Conservation (phyloP, 2,329 filamentous ascomycete species). For the Penicillium sp. region DNA sequence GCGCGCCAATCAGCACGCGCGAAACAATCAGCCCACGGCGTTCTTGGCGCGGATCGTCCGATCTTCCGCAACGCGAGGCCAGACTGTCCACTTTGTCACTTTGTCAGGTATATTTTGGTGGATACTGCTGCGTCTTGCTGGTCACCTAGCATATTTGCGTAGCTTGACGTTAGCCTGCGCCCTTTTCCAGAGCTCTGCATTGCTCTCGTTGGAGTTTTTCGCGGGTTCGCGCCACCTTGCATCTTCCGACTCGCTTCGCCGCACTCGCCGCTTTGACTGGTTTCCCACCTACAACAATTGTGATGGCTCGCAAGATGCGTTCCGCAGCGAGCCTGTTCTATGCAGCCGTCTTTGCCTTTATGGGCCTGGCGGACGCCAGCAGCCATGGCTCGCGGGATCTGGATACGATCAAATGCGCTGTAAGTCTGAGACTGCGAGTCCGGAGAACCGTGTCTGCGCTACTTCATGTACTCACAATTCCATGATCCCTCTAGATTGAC, state of each 20-base stretch:
- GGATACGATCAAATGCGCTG: conserved; percentile 51
- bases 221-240: conserved; percentile 7
- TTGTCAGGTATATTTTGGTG: not conserved
- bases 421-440: conserved; percentile 43
- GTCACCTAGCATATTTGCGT: too few relatives aligned
- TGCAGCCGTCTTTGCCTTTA: conserved; percentile 60
- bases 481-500: conserved; percentile 63
- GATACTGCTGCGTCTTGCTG: too few relatives aligned
- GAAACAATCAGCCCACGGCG: conserved; percentile 3
- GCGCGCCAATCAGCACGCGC: not conserved
- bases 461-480: conserved; percentile 4
- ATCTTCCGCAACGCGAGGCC: conserved; percentile 8
- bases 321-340: conserved; percentile 57
- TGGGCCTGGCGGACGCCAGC: conserved; percentile 49
- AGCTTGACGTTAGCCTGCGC: not conserved
- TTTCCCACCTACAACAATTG: conserved; percentile 1
- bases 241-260: conserved; percentile 2
- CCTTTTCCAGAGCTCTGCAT: not conserved
- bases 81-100: conserved; percentile 10
- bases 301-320: conserved; percentile 45
- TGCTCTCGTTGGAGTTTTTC: conserved; percentile 1
- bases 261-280: conserved; percentile 1
- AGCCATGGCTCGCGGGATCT: conserved; percentile 40
- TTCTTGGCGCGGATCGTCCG: conserved; percentile 5
- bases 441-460: not conserved